phyloP scores from a whole-genome alignment of 352 stramenopile species.

The Globisporangium rhizosaccharum region DNA sequence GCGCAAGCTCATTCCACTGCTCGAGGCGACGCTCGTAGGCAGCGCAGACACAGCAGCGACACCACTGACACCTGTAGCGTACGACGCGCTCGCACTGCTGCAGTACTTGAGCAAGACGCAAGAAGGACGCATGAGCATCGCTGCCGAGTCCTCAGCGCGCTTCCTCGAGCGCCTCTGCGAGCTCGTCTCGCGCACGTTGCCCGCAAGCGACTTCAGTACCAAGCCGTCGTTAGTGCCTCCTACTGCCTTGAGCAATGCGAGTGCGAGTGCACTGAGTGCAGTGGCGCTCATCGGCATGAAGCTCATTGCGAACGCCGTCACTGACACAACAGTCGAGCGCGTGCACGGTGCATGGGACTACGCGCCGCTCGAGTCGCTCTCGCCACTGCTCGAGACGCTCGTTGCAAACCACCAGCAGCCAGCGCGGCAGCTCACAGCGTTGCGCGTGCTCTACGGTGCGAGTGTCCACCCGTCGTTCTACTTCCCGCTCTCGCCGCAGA shows the following conservation, averaged over 20 bases:
- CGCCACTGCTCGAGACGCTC: constrained; percentile 20
- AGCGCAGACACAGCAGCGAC: background rate
- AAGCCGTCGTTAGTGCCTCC: background rate
- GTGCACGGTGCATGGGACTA: constrained; percentile 23
- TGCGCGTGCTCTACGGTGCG: constrained; percentile 35
- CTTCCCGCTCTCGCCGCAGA: constrained; percentile 39
- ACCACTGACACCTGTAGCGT: background rate
- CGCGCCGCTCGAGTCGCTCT: constrained; percentile 23
- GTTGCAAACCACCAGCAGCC: constrained; percentile 33
- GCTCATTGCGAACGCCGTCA: constrained; percentile 43
- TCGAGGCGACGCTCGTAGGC: background rate
- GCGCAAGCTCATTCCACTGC: constrained; percentile 10
- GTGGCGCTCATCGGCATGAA: constrained; percentile 29
- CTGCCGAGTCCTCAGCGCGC: constrained; percentile 7
- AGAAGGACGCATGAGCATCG: constrained; percentile 20
- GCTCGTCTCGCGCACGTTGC: constrained; percentile 4
- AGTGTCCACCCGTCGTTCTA: constrained; percentile 27
- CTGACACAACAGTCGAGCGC: constrained; percentile 18
- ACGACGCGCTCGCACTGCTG: constrained; percentile 12
- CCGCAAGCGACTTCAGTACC: background rate
- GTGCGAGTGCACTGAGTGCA: constrained; percentile 5
- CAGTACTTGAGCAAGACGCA: constrained; percentile 25
- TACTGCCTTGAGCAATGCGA: background rate
- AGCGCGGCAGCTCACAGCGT: constrained; percentile 36
- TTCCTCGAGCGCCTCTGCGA: constrained; percentile 22